Conservation (phyloP, 1,284 basidiomycete genomes). For the Agroathelia rolfsii region DNA sequence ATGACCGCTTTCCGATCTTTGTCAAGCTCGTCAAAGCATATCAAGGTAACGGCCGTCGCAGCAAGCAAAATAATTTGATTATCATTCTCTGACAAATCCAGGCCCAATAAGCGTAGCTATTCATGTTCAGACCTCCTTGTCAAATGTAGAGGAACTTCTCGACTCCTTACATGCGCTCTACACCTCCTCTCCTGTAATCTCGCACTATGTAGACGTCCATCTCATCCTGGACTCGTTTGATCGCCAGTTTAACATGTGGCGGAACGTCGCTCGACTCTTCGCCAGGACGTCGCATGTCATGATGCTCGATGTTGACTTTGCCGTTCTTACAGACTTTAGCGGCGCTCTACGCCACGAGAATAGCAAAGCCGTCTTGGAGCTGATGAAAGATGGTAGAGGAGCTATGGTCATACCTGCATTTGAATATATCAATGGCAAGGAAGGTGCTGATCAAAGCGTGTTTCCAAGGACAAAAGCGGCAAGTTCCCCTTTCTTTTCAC, state of each 20-base stretch:
- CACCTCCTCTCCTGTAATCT: slow-evolving; percentile 51
- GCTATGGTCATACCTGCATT: slow-evolving; percentile 76
- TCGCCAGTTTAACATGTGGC: slow-evolving; percentile 79
- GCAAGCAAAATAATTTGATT: neutral
- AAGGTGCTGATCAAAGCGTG: slow-evolving; percentile 42
- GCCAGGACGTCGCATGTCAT: slow-evolving; percentile 74
- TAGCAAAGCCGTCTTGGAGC: slow-evolving; percentile 24
- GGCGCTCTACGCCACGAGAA: slow-evolving; percentile 37
- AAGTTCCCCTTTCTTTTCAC: too few relatives aligned
- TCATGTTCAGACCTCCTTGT: slow-evolving; percentile 24
- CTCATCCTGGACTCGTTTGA: slow-evolving; percentile 77
- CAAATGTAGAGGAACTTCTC: slow-evolving; percentile 28
- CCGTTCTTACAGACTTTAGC: slow-evolving; percentile 71
- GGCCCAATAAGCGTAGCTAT: slow-evolving; percentile 53
- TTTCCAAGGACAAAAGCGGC: slow-evolving; percentile 66
- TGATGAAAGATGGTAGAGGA: slow-evolving; percentile 40
- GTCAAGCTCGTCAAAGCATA: slow-evolving; percentile 61
- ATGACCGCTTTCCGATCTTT: slow-evolving; percentile 67
- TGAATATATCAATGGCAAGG: slow-evolving; percentile 54
- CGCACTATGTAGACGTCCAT: slow-evolving; percentile 73
- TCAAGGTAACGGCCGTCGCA: slow-evolving; percentile 42
- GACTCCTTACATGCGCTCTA: slow-evolving; percentile 57
- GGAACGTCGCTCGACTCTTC: slow-evolving; percentile 73
- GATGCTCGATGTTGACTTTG: slow-evolving; percentile 86
- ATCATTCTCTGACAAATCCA: slow-evolving; percentile 17